Evolutionary conservation across 1,284 basidiomycete species (phyloP).

Genomic region (Leccinum fuscescens): DNA sequence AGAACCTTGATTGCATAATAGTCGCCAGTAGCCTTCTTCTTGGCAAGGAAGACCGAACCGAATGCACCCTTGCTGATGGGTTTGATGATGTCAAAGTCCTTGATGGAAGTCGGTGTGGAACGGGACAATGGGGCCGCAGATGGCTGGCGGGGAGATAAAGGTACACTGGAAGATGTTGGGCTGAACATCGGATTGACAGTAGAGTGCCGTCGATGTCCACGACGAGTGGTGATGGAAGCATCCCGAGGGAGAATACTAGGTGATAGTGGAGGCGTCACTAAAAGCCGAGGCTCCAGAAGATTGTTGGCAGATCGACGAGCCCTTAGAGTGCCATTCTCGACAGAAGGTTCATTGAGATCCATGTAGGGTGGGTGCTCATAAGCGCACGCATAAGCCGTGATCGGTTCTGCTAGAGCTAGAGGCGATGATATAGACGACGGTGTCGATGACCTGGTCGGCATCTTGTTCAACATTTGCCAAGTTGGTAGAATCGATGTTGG

Average conservation of each 20-base stretch:
- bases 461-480: slow-evolving; percentile 48
- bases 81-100: too few relatives aligned
- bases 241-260: slow-evolving; percentile 66
- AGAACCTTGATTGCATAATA: slow-evolving; percentile 99
- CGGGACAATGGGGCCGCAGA: slow-evolving; percentile 76
- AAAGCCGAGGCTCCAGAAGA: slow-evolving; percentile 63
- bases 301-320: slow-evolving; percentile 62
- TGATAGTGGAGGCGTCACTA: slow-evolving; percentile 73
- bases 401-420: slow-evolving; percentile 75
- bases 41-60: slow-evolving; percentile 46
- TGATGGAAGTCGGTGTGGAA: slow-evolving; percentile 78
- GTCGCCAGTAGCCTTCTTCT: slow-evolving; percentile 97
- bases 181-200: slow-evolving; percentile 66
- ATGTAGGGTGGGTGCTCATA: slow-evolving; percentile 61
- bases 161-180: slow-evolving; percentile 52
- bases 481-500: slow-evolving; percentile 32
- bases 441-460: slow-evolving; percentile 49
- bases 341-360: slow-evolving; percentile 53
- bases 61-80: too few relatives aligned
- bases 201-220: slow-evolving; percentile 68
- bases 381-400: slow-evolving; percentile 62
- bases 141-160: slow-evolving; percentile 87
- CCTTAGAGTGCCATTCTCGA: slow-evolving; percentile 43
- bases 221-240: slow-evolving; percentile 44
- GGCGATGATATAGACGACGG: slow-evolving; percentile 84